These are phyloP conservation scores for Puccinia polysora DNA, from an alignment of 1,284 basidiomycete species.

Conservation along the genomic window DNA sequence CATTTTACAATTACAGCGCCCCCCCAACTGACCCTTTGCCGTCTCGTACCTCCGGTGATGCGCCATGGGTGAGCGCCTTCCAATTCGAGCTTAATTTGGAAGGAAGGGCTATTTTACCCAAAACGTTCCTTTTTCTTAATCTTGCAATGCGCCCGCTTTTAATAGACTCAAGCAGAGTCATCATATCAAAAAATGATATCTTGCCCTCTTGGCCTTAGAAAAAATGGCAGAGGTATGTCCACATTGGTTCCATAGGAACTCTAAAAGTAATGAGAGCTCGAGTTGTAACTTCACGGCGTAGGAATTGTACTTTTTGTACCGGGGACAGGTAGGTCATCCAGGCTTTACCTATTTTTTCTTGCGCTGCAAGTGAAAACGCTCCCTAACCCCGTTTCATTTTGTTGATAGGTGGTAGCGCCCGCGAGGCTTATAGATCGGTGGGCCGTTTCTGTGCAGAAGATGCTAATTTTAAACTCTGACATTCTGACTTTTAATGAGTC, in stretches of 20 bases:
- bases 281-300: not conserved
- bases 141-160: no score
- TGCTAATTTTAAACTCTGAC: not conserved
- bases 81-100: not conserved
- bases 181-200: slow-evolving; percentile 17
- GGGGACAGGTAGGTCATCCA: slow-evolving; percentile 28
- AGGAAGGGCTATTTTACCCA: no score
- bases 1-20: no score
- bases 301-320: slow-evolving; percentile 34
- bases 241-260: not conserved
- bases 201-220: slow-evolving; percentile 10
- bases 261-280: not conserved
- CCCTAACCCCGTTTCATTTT: not conserved
- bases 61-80: slow-evolving; percentile 27
- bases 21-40: slow-evolving; percentile 26
- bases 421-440: not conserved
- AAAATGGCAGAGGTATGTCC: not conserved
- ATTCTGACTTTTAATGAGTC: not conserved
- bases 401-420: slow-evolving; percentile 1
- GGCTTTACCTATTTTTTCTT: not conserved
- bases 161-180: slow-evolving; percentile 24
- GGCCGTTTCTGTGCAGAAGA: not conserved
- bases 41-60: slow-evolving; percentile 8
- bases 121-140: not conserved
- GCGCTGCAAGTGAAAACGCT: not conserved